Evolutionary conservation across 2,329 filamentous ascomycete species (phyloP), one percentile per base, ranked within the genome.

Genomic region (Trichoderma endophyticum): DNA sequence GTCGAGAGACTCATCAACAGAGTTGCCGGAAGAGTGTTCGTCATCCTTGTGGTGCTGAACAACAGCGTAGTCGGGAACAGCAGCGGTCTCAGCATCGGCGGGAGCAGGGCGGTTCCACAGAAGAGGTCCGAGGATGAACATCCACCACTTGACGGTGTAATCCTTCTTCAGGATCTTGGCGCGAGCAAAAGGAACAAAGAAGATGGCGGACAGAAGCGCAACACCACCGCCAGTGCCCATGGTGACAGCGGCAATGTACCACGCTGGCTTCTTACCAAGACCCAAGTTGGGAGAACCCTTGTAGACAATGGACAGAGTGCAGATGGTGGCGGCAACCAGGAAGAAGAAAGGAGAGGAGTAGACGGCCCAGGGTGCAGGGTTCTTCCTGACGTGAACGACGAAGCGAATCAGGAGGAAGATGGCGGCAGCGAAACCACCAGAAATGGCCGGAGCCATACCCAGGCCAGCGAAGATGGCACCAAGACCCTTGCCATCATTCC

Each of bases 281-380:
- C 86, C 86, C 34, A 93, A 86, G 72, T 85, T 90, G 28, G 92
- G 91, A 11, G 92, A 93, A 36, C 92, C 92, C 86, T 94, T 94
- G 87, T 93, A 94, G 76, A 94, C 92, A 76, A 95, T 90, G 57
- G 91, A 93, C 6, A 95, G 85, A 0, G 92, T 92, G 83, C 91
- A 93, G 77, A 94, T 83, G 72, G 91, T 93, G 70, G 86, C 91
- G 71, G 92, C 91, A 72, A 94, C 88, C 71, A 94, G 88, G 86
- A 94, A 94, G 84, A 91, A 94, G 82, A 92, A 89, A 11, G 92
- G 92, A 2, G 91, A 90, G 66, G 87, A 91, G 82, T 86, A 93
- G 70, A 94, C 87, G 30, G 92, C 91, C 91, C 91, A 93, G 7
- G 85, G 87, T 3, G 93, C 85, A 6, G 92, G 91, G 81, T 93